Evolutionary conservation across 1,284 basidiomycete genomes (phyloP), one percentile per base, ranked within the genome.

Genomic region (Gymnopus androsaceus): DNA sequence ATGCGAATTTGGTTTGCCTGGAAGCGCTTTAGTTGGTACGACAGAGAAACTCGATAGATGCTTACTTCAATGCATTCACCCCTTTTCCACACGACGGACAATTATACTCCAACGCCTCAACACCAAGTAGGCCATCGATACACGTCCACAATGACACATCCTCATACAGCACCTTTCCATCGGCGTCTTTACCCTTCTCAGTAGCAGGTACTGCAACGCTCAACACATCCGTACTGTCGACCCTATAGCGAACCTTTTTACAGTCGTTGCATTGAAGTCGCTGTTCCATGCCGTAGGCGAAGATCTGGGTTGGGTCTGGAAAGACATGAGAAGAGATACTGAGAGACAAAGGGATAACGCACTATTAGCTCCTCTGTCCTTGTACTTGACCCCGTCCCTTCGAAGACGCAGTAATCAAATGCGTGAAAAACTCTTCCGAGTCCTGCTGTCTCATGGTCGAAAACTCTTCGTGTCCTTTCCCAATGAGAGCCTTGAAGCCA

Each of bases 371-470:
- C 62, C 61, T 52, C 73, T 59, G 54, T 74, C 69, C 56, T 76
- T 74, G 49, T 73, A 72, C 61, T 81, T 81, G 64, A 41, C 40
- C n/a, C 27, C 48, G 21, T 90, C 80, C 61, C 85, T 73, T 50
- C 92, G 79, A 14, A 97, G n/a, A 72, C 15, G 83, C 78, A 3
- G 82, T 84, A 51, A 98, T 66, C 8, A 98, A 74, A 71, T 96
- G 85, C 53, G 85, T 82, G 58, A 99, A 80, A 74, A 99, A 99
- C 72, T 99, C 96, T 67, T 98, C 95, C 1, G 95, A 87, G 67
- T 99, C 96, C 70, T 99, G 96, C 72, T 99, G 95, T 42, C 86
- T 83, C 95, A 98, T 98, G 17, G 95, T 98, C 30, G 92, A 81
- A 67, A 99, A 99, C 73, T 98, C 96, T 50, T 86, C 84, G 67